phyloP scores from a whole-genome alignment of 306 rosid species.

The Cicer yamashitae region DNA sequence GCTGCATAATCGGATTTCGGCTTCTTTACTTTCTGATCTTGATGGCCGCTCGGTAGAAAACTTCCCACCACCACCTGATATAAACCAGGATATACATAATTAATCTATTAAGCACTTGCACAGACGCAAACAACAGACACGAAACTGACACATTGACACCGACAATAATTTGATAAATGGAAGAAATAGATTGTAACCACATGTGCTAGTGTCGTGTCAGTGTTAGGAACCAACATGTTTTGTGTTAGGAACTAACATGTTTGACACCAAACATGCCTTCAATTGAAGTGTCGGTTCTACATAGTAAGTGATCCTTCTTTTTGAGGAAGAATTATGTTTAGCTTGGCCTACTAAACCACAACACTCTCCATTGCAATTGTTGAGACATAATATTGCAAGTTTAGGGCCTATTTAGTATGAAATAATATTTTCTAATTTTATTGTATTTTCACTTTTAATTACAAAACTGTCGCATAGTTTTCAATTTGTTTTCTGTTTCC shows the following conservation, averaged over 20 bases:
- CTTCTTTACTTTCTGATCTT: constrained; percentile 70
- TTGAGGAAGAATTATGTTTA: constrained; percentile 9
- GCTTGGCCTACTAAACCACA: neutral
- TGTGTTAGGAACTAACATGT: no score
- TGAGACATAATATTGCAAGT: neutral
- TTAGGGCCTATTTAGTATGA: neutral
- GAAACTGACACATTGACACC: no score
- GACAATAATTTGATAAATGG: no score
- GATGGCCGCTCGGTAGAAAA: constrained; percentile 72
- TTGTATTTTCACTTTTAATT: neutral
- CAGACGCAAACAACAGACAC: no score
- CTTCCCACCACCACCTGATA: constrained; percentile 85
- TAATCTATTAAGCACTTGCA: neutral
- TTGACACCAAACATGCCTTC: no score
- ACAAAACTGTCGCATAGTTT: neutral
- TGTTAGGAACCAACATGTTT: no score
- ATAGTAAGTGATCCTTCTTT: neutral
- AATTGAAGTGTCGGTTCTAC: no score
- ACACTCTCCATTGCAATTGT: neutral
- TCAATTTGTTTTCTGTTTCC: neutral
- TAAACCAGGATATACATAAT: constrained; percentile 8
- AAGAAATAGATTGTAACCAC: no score
- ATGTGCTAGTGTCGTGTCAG: no score
- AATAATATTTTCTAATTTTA: neutral
- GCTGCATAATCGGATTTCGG: constrained; percentile 50